A percentile compares a stretch with the other conserved stretches of the same genome.
phyloP scores from a whole-genome alignment of 441 rosid species.

The Biscutella laevigata region DNA sequence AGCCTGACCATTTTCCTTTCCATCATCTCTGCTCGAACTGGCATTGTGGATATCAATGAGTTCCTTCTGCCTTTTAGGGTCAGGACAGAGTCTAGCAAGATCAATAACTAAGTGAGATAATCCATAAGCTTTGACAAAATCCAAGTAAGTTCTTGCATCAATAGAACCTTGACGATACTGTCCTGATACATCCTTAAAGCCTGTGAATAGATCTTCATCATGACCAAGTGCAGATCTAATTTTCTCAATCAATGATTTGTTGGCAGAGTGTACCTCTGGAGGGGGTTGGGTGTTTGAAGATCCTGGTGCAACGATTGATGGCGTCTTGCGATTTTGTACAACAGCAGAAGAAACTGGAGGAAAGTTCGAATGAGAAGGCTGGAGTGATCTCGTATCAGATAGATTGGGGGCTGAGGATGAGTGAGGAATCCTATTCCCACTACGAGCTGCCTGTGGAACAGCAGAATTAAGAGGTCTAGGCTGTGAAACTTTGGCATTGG shows the following conservation, averaged over 20 bases:
- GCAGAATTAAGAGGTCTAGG: conserved; percentile 31
- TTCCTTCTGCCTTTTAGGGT: conserved; percentile 73
- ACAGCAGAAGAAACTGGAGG: conserved; percentile 60
- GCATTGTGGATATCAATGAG: conserved; percentile 60
- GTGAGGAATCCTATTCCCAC: conserved; percentile 39
- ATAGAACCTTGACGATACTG: conserved; percentile 77
- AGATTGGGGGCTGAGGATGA: conserved; percentile 70
- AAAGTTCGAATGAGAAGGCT: conserved; percentile 45
- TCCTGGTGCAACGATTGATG: conserved; percentile 28
- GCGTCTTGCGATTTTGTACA: conserved; percentile 32
- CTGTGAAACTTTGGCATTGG: conserved; percentile 16
- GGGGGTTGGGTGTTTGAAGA: conserved; percentile 13
- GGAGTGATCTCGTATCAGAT: conserved; percentile 31
- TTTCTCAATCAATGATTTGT: conserved; percentile 76
- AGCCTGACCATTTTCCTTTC: conserved; percentile 33
- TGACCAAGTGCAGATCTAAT: conserved; percentile 56
- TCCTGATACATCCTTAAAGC: conserved; percentile 67
- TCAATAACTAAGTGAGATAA: conserved; percentile 68
- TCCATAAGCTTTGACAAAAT: conserved; percentile 53
- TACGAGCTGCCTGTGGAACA: conserved; percentile 27
- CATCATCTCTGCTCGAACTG: conserved; percentile 28
- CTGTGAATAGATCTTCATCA: conserved; percentile 58
- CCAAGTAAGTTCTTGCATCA: conserved; percentile 50
- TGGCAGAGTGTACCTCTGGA: conserved; percentile 61
- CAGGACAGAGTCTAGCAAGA: conserved; percentile 84